Percentiles rank a stretch among this genome's conserved stretches.
Evolutionary conservation across 768 basidiomycete species (phyloP).

Genomic region (Mycena epipterygia): DNA sequence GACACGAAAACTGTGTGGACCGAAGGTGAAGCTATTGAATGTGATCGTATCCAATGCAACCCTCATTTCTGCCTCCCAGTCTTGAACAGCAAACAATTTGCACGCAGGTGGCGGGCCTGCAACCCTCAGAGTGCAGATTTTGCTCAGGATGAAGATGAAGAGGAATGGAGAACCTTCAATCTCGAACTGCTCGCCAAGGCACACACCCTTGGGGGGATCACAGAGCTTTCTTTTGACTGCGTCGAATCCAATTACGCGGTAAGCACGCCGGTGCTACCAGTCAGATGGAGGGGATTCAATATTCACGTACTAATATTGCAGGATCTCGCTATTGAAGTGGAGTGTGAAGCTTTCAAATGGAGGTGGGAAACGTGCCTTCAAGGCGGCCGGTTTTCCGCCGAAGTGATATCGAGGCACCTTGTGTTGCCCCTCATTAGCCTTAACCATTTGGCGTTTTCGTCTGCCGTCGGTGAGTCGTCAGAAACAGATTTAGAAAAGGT

Average conservation of each 20-base stretch:
- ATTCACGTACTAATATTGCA: slow-evolving; percentile 46
- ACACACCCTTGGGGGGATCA: slow-evolving; percentile 74
- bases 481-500: slow-evolving; percentile 79
- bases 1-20: slow-evolving; percentile 83
- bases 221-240: slow-evolving; percentile 71
- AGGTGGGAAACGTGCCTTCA: slow-evolving; percentile 81
- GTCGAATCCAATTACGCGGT: slow-evolving; percentile 73
- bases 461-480: slow-evolving; percentile 68
- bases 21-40: slow-evolving; percentile 67
- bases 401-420: slow-evolving; percentile 83
- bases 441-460: slow-evolving; percentile 76
- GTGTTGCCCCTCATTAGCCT: slow-evolving; percentile 82
- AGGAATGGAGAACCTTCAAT: slow-evolving; percentile 69
- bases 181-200: slow-evolving; percentile 68
- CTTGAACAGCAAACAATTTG: slow-evolving; percentile 68
- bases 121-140: slow-evolving; percentile 57
- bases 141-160: slow-evolving; percentile 60
- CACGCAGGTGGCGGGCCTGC: slow-evolving; percentile 77
- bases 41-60: neutral
- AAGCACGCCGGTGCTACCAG: slow-evolving; percentile 39
- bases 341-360: slow-evolving; percentile 77
- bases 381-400: slow-evolving; percentile 75
- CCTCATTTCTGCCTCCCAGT: slow-evolving; percentile 52
- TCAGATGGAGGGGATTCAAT: neutral
- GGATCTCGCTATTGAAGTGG: slow-evolving; percentile 78